phyloP scores from a whole-genome alignment of 1,284 basidiomycete genomes.

The Cryptococcus wingfieldii region DNA sequence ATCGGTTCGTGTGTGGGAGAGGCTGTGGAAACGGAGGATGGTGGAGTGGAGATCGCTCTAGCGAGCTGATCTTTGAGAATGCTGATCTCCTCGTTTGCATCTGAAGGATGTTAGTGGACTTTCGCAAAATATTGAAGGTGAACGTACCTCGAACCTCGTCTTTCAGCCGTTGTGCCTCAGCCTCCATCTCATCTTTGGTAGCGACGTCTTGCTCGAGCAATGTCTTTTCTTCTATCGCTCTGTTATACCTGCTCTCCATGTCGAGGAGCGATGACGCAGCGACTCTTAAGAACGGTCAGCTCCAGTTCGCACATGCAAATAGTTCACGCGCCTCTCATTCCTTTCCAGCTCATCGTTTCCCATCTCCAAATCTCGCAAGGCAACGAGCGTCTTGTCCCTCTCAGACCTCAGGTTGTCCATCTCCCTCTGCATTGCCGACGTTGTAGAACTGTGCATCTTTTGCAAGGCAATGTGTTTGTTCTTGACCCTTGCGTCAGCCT shows the following conservation, averaged over 20 bases:
- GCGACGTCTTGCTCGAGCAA: constrained; percentile 94
- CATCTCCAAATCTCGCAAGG: constrained; percentile 85
- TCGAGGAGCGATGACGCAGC: constrained; percentile 87
- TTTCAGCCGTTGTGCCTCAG: constrained; percentile 84
- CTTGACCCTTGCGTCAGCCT: constrained; percentile 49
- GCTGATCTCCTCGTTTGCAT: constrained; percentile 72
- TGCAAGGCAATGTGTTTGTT: constrained; percentile 82
- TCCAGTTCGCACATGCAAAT: background rate
- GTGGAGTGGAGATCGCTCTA: constrained; percentile 33
- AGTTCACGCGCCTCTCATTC: constrained; percentile 61
- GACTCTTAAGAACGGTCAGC: constrained; percentile 51
- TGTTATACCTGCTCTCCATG: constrained; percentile 84
- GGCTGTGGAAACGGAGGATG: constrained; percentile 22
- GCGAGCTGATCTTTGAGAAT: constrained; percentile 68
- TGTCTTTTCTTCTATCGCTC: constrained; percentile 92
- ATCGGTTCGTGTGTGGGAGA: constrained; percentile 33
- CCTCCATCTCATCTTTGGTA: constrained; percentile 82
- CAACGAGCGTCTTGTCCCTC: constrained; percentile 70
- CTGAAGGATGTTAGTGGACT: constrained; percentile 11
- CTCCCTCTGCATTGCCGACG: constrained; percentile 59
- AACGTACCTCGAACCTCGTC: constrained; percentile 84
- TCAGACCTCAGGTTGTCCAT: constrained; percentile 74
- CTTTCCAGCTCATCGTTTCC: constrained; percentile 93
- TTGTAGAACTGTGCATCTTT: constrained; percentile 82
- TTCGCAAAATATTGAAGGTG: background rate